Percentiles rank a stretch among this genome's conserved stretches.
Conservation (phyloP, 2,329 filamentous ascomycete genomes). For the Xylaria sp. region DNA sequence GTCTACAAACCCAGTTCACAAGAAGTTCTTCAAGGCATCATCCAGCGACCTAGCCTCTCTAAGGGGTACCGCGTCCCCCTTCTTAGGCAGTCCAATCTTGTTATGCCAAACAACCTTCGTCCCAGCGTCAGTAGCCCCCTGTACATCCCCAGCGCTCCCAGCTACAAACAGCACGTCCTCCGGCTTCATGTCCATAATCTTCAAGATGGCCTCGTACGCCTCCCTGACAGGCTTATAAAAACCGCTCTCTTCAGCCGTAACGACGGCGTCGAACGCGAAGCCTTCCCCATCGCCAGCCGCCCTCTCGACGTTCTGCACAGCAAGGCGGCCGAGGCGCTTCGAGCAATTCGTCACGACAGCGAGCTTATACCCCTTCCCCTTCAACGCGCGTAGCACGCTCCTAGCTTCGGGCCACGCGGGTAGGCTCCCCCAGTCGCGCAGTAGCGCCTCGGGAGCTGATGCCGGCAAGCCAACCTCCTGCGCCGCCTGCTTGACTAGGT, state of each 20-base stretch:
- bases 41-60: slow-evolving; percentile 19
- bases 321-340: slow-evolving; percentile 27
- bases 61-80: slow-evolving; percentile 29
- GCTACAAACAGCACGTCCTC: slow-evolving; percentile 33
- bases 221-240: slow-evolving; percentile 32
- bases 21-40: slow-evolving; percentile 18
- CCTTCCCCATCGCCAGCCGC: background rate
- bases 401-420: slow-evolving; percentile 28
- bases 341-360: slow-evolving; percentile 37
- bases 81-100: slow-evolving; percentile 25
- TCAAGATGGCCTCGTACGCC: slow-evolving; percentile 28
- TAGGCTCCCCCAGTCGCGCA: slow-evolving; percentile 19
- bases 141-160: slow-evolving; percentile 34
- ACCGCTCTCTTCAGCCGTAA: slow-evolving; percentile 37
- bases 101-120: slow-evolving; percentile 37
- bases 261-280: slow-evolving; percentile 30
- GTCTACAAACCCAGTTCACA: background rate
- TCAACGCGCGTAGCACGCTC: slow-evolving; percentile 16
- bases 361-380: slow-evolving; percentile 28
- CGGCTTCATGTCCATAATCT: slow-evolving; percentile 1
- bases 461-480: slow-evolving; percentile 25
- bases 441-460: slow-evolving; percentile 27
- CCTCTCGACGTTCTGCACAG: slow-evolving; percentile 18
- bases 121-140: slow-evolving; percentile 27
- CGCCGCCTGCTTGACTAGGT: slow-evolving; percentile 31